phyloP scores from a whole-genome alignment of 306 rosid genomes.

The Pyrus betulifolia region DNA sequence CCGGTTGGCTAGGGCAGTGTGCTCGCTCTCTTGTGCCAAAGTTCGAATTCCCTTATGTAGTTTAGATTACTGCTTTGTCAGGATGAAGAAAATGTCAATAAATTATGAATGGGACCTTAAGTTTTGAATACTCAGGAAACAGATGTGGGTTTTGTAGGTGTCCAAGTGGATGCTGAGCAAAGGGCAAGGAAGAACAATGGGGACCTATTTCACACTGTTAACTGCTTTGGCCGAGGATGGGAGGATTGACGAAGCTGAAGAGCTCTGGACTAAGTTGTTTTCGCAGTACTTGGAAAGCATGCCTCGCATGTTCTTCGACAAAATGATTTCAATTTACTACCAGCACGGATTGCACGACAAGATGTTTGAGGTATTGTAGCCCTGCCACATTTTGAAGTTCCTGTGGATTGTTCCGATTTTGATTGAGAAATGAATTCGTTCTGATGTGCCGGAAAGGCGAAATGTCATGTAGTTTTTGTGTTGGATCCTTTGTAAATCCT shows the following conservation, averaged over 20 bases:
- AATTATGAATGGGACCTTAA: not conserved
- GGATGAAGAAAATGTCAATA: too few species aligned
- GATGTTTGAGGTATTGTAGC: slow-evolving; percentile 76
- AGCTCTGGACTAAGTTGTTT: slow-evolving; percentile 82
- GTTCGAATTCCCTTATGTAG: too few species aligned
- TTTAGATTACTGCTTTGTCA: too few species aligned
- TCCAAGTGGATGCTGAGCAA: slow-evolving; percentile 96
- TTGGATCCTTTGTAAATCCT: not conserved
- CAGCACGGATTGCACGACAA: slow-evolving; percentile 56
- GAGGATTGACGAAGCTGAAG: slow-evolving; percentile 86
- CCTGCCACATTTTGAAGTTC: not conserved
- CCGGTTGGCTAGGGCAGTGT: too few species aligned
- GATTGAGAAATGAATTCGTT: not conserved
- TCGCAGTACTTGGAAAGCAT: slow-evolving; percentile 65
- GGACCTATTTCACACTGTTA: slow-evolving; percentile 71
- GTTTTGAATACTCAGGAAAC: not conserved
- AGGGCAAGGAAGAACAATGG: slow-evolving; percentile 98
- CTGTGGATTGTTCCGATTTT: not conserved
- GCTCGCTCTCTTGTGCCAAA: too few species aligned
- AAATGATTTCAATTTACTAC: slow-evolving; percentile 68
- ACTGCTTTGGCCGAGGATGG: slow-evolving; percentile 89
- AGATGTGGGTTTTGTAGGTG: slow-evolving; percentile 38
- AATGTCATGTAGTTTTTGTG: not conserved
- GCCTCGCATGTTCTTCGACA: slow-evolving; percentile 78
- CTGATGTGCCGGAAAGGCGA: not conserved